phyloP scores from a whole-genome alignment of 2,329 filamentous ascomycete species.

The Bipolaris gigantea region DNA sequence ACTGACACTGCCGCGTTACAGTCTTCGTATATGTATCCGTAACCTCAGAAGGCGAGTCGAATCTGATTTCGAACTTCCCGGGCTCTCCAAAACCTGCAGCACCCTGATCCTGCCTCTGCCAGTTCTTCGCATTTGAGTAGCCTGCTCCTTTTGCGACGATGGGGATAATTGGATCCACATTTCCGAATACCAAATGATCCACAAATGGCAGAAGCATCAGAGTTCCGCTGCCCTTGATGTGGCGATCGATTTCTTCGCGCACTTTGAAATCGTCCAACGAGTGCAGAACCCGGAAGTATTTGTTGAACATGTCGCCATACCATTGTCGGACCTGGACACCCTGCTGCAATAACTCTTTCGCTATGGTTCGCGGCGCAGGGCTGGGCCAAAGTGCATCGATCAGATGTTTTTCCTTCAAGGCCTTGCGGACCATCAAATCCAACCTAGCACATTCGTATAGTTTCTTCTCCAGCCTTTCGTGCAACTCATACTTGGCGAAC shows the following conservation, averaged over 20 bases:
- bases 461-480: constrained; percentile 44
- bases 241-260: constrained; percentile 35
- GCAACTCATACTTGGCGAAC: constrained; percentile 41
- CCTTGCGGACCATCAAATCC: constrained; percentile 43
- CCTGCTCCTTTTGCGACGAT: constrained; percentile 39
- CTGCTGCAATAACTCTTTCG: constrained; percentile 35
- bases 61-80: constrained; percentile 38
- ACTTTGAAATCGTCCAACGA: constrained; percentile 38
- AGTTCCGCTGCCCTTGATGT: constrained; percentile 35
- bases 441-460: constrained; percentile 37
- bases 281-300: constrained; percentile 40
- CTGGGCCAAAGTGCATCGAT: constrained; percentile 43
- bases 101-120: constrained; percentile 19
- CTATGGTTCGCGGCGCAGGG: constrained; percentile 31
- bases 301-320: constrained; percentile 45
- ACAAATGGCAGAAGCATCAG: constrained; percentile 42
- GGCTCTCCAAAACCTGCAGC: constrained; percentile 33
- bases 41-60: constrained; percentile 36
- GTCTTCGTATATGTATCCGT: constrained; percentile 37
- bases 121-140: constrained; percentile 29
- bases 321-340: constrained; percentile 40
- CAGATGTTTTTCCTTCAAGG: constrained; percentile 44
- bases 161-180: constrained; percentile 39
- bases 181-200: constrained; percentile 40
- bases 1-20: constrained; percentile 39